Conservation (phyloP, 495 filamentous ascomycete species). For the Apodospora peruviana region DNA sequence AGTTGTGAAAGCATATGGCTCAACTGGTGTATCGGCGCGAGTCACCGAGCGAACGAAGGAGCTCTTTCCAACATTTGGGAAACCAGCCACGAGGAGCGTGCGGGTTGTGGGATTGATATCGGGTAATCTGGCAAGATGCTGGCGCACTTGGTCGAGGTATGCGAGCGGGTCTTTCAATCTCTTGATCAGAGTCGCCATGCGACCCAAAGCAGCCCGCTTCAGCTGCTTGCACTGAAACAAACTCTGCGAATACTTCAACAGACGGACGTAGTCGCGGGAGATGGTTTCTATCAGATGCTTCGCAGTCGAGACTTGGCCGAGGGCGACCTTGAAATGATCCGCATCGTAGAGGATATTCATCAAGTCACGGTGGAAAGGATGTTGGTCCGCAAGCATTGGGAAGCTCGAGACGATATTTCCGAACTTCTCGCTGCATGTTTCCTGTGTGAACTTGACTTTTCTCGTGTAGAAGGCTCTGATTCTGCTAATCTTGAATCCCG, state of each 20-base stretch:
- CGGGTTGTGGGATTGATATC: conserved; percentile 95
- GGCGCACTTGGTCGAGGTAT: conserved; percentile 95
- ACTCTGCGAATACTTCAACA: conserved; percentile 86
- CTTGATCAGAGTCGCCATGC: conserved; percentile 95
- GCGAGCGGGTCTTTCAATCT: conserved; percentile 87
- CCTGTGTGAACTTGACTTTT: conserved; percentile 98
- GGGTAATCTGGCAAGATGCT: conserved; percentile 96
- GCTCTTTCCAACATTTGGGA: conserved; percentile 96
- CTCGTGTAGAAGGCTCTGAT: conserved; percentile 94
- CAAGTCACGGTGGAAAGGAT: conserved; percentile 81
- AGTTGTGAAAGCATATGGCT: conserved; percentile 98
- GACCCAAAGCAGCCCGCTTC: conserved; percentile 54
- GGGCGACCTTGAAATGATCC: conserved; percentile 94
- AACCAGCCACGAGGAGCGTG: conserved; percentile 91
- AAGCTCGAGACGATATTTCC: conserved; percentile 85
- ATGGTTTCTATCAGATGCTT: conserved; percentile 96
- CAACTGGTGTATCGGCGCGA: conserved; percentile 92
- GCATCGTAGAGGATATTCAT: conserved; percentile 71
- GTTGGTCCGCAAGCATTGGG: conserved; percentile 88
- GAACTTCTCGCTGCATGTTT: conserved; percentile 94
- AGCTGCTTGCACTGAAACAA: conserved; percentile 63
- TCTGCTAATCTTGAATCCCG: conserved; percentile 94
- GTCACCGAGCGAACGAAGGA: conserved; percentile 89
- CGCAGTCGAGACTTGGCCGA: conserved; percentile 91
- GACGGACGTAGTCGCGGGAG: conserved; percentile 84